Evolutionary conservation across 768 basidiomycete species (phyloP), one percentile per base, ranked within the genome.

Genomic region (Mycena venus): DNA sequence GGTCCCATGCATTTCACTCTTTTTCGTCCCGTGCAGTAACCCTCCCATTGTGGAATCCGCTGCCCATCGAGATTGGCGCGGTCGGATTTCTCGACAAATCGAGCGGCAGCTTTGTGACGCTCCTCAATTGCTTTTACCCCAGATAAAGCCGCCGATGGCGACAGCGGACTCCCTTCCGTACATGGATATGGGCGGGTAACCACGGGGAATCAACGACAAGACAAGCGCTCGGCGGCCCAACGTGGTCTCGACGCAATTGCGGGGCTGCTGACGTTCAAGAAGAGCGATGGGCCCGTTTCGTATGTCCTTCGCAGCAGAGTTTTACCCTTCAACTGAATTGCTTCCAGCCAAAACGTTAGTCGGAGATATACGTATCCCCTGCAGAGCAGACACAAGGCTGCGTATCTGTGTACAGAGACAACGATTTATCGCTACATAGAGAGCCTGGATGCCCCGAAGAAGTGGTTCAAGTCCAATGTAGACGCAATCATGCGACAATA

Each of bases 71-170:
- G 11, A 82, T 95, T 0, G 95, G 95, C 8, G 90, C 92, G 2
- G 92, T 96, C 5, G 95, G 95, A 1, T 96, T 92, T 80, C 83
- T 95, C 21, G 85, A 85, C 25, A 93, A 91, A 77, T 88, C 91
- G 0, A 81, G 82, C 19, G 95, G 95, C 6, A 81, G 83, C 36
- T 96, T 96, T 74, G 82, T 93, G 65, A 92, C 91, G 8, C 85
- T 96, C 4, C 91, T 95, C 82, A 94, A 95, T 79, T 89, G 92
- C 2, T 88, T 91, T 79, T 84, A 88, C 55, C n/a, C 92, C 91
- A 4, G 81, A 82, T 49, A 87, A 87, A 73, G 84, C 89, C 5
- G 78, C 82, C 0, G 85, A 88, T 38, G 88, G 86, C 9, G 72
- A 88, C 31, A 85, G 83, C 63, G 83, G 79, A 36, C 82, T 95